A percentile compares a stretch with the other conserved stretches of the same genome.
Evolutionary conservation across 257 asterid species (phyloP).

Genomic region (Oldenlandia corymbosa): DNA sequence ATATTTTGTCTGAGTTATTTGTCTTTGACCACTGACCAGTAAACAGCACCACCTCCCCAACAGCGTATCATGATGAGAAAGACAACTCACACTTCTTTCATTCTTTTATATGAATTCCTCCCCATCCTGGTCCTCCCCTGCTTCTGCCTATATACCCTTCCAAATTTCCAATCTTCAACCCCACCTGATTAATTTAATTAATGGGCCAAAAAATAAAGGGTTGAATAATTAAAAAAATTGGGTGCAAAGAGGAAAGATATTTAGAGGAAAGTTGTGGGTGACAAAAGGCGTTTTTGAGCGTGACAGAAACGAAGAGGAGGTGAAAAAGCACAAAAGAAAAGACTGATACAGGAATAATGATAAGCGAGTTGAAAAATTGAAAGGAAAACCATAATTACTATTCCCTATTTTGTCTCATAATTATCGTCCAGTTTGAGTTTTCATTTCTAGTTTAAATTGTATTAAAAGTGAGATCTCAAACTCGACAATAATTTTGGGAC

Average conservation of each 20-base stretch:
- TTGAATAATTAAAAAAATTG: neutral
- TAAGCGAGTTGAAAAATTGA: slow-evolving; percentile 15
- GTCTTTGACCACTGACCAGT: too few species aligned
- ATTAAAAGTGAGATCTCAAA: too few species aligned
- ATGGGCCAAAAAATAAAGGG: too few species aligned
- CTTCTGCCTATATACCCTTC: neutral
- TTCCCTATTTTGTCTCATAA: too few species aligned
- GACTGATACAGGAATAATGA: slow-evolving; percentile 17
- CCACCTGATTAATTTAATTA: too few species aligned
- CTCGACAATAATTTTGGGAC: too few species aligned
- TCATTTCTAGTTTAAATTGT: too few species aligned
- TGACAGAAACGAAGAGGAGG: slow-evolving; percentile 2
- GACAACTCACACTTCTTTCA: neutral
- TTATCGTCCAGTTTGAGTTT: too few species aligned
- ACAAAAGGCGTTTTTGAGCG: neutral
- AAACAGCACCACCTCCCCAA: neutral
- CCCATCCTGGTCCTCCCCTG: neutral
- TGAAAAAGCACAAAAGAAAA: slow-evolving; percentile 14
- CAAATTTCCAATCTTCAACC: neutral
- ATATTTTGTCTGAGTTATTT: too few species aligned
- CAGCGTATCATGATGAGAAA: neutral
- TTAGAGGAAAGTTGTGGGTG: neutral
- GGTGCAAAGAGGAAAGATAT: neutral
- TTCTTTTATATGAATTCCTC: neutral
- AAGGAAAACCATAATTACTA: neutral